A percentile compares a stretch with the other conserved stretches of the same genome.
Evolutionary conservation across 2,329 filamentous ascomycete species (phyloP).

Genomic region (Colletotrichum scovillei): DNA sequence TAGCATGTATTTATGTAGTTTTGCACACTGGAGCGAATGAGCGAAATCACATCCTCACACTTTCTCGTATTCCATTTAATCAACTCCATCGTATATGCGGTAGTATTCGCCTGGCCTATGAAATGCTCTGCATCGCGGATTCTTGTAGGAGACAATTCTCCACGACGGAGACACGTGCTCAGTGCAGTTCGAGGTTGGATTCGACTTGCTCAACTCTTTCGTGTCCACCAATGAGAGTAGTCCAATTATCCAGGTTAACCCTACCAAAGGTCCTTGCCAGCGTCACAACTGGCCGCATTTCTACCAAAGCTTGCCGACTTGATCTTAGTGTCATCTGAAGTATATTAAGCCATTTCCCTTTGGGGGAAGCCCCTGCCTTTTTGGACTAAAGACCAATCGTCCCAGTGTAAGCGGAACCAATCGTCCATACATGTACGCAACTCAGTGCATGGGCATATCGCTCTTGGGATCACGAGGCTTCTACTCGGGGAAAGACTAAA

Average conservation of each 20-base stretch:
- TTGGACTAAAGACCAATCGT: neutral
- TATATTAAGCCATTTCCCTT: neutral
- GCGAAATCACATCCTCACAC: neutral
- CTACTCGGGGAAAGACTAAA: neutral
- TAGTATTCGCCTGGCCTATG: neutral
- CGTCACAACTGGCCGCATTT: neutral
- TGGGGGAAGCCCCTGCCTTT: neutral
- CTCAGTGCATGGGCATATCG: neutral
- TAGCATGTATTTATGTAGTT: neutral
- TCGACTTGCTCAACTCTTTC: neutral
- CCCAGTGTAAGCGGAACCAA: neutral
- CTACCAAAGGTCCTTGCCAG: neutral
- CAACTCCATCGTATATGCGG: neutral
- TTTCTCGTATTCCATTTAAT: neutral
- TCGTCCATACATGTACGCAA: neutral
- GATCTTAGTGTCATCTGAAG: slow-evolving; percentile 15
- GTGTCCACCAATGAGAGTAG: slow-evolving; percentile 3
- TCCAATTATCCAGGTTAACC: neutral
- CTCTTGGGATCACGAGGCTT: neutral
- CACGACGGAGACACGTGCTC: neutral
- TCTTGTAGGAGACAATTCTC: neutral
- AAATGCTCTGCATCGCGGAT: neutral
- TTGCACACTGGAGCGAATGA: neutral
- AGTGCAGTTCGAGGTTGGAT: neutral
- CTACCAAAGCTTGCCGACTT: neutral